phyloP scores from a whole-genome alignment of 192 early-diverging fungal genomes.

The Dispira parvispora region DNA sequence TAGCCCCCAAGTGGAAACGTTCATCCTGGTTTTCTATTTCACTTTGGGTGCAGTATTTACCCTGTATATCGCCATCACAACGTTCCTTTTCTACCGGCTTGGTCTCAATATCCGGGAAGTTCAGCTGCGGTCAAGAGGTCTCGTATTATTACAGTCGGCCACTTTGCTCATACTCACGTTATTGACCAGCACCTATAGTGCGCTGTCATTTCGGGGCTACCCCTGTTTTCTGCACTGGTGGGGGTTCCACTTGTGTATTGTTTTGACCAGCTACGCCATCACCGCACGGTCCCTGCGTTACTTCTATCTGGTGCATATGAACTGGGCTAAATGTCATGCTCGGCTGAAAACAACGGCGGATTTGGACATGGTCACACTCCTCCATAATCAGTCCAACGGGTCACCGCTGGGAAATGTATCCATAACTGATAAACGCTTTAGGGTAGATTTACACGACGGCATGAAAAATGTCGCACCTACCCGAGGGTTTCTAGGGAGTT shows the following conservation, averaged over 20 bases:
- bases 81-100: constrained; percentile 7
- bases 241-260: not conserved
- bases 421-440: not conserved
- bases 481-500: constrained; percentile 6
- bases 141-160: not conserved
- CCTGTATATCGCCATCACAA: constrained; percentile 4
- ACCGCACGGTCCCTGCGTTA: constrained; percentile 7
- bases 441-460: not conserved
- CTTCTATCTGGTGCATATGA: not conserved
- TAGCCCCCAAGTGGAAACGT: too few relatives aligned
- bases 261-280: not conserved
- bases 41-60: not conserved
- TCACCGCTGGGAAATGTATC: not conserved
- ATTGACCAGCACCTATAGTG: not conserved
- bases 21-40: too few relatives aligned
- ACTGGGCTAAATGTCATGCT: not conserved
- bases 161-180: not conserved
- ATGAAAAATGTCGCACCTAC: not conserved
- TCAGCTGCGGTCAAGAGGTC: constrained; percentile 8
- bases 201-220: not conserved
- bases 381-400: not conserved
- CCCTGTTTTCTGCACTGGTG: constrained; percentile 11
- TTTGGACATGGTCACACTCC: not conserved
- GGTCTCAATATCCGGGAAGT: constrained; percentile 8
- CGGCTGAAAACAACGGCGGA: not conserved